A percentile compares a stretch with the other conserved stretches of the same genome.
Evolutionary conservation across 108 stramenopile species (phyloP).

Genomic region (Fragilaria radians): DNA sequence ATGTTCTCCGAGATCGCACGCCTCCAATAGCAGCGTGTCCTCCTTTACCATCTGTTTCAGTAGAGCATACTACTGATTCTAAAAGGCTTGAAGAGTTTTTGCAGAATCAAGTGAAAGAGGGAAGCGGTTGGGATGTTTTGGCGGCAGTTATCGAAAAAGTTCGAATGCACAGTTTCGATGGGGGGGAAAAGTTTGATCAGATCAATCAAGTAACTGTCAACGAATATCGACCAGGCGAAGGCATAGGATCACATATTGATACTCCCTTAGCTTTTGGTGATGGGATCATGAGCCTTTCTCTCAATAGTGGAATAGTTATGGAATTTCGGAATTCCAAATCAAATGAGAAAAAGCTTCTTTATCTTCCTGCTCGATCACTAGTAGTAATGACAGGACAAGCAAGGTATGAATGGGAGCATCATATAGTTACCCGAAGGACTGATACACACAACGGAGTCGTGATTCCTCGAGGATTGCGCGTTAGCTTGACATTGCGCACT

Average conservation of each 20-base stretch:
- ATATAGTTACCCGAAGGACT: constrained; percentile 79
- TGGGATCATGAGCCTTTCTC: constrained; percentile 69
- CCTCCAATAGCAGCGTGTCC: constrained; percentile 33
- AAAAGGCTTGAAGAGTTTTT: constrained; percentile 29
- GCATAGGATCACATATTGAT: constrained; percentile 87
- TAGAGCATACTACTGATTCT: constrained; percentile 16
- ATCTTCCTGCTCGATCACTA: constrained; percentile 66
- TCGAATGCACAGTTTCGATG: constrained; percentile 16
- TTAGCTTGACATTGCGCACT: constrained; percentile 80
- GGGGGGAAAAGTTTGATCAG: constrained; percentile 24
- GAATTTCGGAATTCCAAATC: constrained; percentile 58
- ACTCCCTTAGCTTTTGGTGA: constrained; percentile 83
- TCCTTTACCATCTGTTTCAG: constrained; percentile 35
- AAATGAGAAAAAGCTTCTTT: constrained; percentile 48
- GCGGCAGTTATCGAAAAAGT: constrained; percentile 65
- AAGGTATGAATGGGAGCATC: constrained; percentile 82
- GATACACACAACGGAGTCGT: constrained; percentile 70
- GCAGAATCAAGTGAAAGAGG: constrained; percentile 23
- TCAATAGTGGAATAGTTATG: constrained; percentile 80
- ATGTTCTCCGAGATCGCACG: constrained; percentile 61
- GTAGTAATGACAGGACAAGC: constrained; percentile 70
- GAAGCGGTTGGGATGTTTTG: constrained; percentile 64
- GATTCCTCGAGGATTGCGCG: constrained; percentile 49
- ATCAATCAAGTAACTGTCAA: constrained; percentile 85
- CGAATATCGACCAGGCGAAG: constrained; percentile 76